phyloP scores from a whole-genome alignment of 148 eudicot species.

The Nyssa sinensis region DNA sequence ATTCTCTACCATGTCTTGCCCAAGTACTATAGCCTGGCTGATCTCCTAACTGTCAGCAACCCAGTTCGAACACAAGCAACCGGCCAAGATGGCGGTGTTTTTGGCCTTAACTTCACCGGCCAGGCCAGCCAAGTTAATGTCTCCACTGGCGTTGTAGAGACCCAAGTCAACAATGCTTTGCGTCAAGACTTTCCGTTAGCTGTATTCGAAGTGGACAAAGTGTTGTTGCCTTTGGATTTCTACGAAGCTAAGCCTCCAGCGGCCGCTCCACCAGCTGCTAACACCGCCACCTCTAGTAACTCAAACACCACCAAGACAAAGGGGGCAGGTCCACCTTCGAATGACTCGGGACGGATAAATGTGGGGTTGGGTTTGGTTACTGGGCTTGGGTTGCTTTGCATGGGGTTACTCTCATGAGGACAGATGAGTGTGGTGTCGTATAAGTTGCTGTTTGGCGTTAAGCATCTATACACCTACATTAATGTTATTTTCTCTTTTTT shows the following conservation, averaged over 20 bases:
- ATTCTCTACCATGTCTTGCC: constrained; percentile 66
- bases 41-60: constrained; percentile 60
- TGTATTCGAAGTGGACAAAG: constrained; percentile 61
- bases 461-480: background rate
- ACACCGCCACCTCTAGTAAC: constrained; percentile 7
- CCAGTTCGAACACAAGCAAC: constrained; percentile 72
- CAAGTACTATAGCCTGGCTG: constrained; percentile 34
- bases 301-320: constrained; percentile 5
- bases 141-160: constrained; percentile 39
- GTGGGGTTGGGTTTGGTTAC: constrained; percentile 42
- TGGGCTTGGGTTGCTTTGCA: constrained; percentile 38
- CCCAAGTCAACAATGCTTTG: constrained; percentile 44
- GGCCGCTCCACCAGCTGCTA: constrained; percentile 6
- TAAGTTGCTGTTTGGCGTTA: background rate
- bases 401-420: constrained; percentile 33
- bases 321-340: constrained; percentile 18
- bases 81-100: constrained; percentile 42
- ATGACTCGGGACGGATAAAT: constrained; percentile 29
- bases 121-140: constrained; percentile 57
- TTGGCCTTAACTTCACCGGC: constrained; percentile 43
- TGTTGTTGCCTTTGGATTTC: constrained; percentile 51
- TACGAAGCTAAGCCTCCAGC: constrained; percentile 39
- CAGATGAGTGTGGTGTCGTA: background rate
- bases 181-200: constrained; percentile 46
- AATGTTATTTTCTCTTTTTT: background rate